phyloP scores from a whole-genome alignment of 495 filamentous ascomycete genomes.

The Lasiosphaeriaceae sp. region DNA sequence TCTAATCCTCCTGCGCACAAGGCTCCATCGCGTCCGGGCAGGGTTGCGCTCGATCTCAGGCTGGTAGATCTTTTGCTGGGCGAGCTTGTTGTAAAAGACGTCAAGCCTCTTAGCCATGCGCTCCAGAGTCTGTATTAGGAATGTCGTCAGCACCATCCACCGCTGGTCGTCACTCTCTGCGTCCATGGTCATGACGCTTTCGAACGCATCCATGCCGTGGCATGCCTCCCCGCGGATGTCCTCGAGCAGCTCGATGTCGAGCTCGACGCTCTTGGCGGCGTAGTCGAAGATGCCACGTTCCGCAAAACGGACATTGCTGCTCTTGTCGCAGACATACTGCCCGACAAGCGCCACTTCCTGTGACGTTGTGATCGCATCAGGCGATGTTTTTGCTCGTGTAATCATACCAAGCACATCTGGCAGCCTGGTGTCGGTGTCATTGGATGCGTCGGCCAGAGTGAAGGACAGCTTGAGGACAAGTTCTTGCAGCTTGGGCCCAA shows the following conservation, averaged over 20 bases:
- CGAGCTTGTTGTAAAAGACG: conserved; percentile 44
- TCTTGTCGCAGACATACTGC: conserved; percentile 41
- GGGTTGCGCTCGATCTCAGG: conserved; percentile 47
- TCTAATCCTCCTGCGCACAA: conserved; percentile 38
- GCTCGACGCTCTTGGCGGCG: conserved; percentile 41
- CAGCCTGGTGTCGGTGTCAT: conserved; percentile 30
- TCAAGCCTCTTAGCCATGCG: conserved; percentile 45
- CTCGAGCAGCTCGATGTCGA: conserved; percentile 46
- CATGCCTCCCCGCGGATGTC: conserved; percentile 48
- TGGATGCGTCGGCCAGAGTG: conserved; percentile 33
- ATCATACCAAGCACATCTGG: conserved; percentile 48
- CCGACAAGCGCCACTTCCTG: conserved; percentile 46
- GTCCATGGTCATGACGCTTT: conserved; percentile 32
- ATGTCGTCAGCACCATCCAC: conserved; percentile 39
- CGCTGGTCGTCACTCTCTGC: conserved; percentile 20
- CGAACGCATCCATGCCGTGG: conserved; percentile 49
- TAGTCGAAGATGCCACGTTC: conserved; percentile 46
- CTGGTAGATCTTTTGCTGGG: conserved; percentile 40
- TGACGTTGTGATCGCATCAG: conserved; percentile 36
- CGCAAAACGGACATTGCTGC: conserved; percentile 37
- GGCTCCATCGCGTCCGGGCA: conserved; percentile 43
- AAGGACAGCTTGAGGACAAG: conserved; percentile 50
- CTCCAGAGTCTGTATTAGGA: conserved; percentile 47
- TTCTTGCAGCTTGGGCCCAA: conserved; percentile 46
- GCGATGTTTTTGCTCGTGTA: conserved; percentile 43